Evolutionary conservation across 1,139 yeast genomes (phyloP).

Genomic region (Candida dubliniensis): DNA sequence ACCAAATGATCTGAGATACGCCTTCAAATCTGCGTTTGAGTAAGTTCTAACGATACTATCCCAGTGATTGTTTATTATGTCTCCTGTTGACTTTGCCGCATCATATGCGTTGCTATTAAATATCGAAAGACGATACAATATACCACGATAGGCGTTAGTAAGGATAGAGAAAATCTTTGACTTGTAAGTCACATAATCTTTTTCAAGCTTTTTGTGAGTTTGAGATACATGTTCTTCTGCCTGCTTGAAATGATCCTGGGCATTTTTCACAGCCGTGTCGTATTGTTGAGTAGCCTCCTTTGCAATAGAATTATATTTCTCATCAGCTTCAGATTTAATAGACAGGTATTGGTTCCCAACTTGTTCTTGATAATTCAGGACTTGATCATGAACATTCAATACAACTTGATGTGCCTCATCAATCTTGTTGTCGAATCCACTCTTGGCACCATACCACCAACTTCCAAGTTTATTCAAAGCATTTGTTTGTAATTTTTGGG

Average conservation of each 20-base stretch:
- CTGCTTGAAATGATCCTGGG: constrained; percentile 11
- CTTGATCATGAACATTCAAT: constrained; percentile 1
- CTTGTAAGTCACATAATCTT: constrained; percentile 9
- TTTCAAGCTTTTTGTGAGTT: constrained; percentile 4
- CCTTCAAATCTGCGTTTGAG: constrained; percentile 54
- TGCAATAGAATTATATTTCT: constrained; percentile 8
- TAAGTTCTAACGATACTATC: constrained; percentile 31
- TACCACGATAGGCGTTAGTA: constrained; percentile 6
- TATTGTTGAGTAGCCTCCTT: constrained; percentile 8
- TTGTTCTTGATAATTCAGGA: not conserved
- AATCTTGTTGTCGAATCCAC: not conserved
- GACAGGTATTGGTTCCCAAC: constrained; percentile 1
- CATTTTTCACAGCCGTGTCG: constrained; percentile 11
- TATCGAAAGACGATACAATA: constrained; percentile 10
- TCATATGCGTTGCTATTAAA: constrained; percentile 11
- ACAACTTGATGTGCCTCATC: constrained; percentile 5
- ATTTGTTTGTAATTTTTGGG: constrained; percentile 7
- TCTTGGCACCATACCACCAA: constrained; percentile 6
- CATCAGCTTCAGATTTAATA: constrained; percentile 4
- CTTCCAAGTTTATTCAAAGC: constrained; percentile 1
- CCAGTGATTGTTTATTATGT: constrained; percentile 31
- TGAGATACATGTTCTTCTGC: constrained; percentile 12
- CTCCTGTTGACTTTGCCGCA: constrained; percentile 23
- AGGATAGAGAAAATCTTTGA: constrained; percentile 6
- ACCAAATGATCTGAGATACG: constrained; percentile 56